Percentiles rank a stretch among this genome's conserved stretches.
These are phyloP conservation scores for Sequoia sempervirens DNA, from an alignment of 75 land plant species.

Conservation along the genomic window DNA sequence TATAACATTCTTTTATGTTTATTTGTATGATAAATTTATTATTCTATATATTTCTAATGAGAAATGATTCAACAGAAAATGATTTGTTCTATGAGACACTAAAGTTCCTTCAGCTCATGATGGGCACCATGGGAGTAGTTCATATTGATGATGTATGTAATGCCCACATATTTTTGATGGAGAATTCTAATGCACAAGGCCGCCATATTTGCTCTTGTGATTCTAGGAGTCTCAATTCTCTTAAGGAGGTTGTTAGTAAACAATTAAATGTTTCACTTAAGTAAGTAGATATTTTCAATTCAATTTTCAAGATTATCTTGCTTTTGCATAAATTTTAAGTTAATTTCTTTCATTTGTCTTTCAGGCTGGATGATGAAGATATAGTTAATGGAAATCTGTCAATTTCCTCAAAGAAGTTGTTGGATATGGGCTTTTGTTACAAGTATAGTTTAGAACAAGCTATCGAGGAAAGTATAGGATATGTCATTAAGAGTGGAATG, in stretches of 20 bases:
- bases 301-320: not conserved
- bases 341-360: not conserved
- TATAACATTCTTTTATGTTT: too few species aligned
- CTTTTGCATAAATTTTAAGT: not conserved
- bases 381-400: not conserved
- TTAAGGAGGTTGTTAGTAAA: not conserved
- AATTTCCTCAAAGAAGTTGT: not conserved
- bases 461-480: not conserved
- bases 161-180: slow-evolving; percentile 74
- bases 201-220: slow-evolving; percentile 54
- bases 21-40: too few species aligned
- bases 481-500: not conserved
- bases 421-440: not conserved
- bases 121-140: slow-evolving; percentile 49
- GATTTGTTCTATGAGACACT: slow-evolving; percentile 11
- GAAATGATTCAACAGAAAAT: not conserved
- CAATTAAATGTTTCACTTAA: not conserved
- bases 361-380: not conserved
- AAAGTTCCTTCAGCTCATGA: slow-evolving; percentile 14
- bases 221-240: not conserved
- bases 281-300: not conserved
- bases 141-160: slow-evolving; percentile 77
- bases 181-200: slow-evolving; percentile 45
- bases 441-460: not conserved
- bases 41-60: not conserved